Conservation (phyloP, 257 asterid genomes). For the Thymus quinquecostatus region DNA sequence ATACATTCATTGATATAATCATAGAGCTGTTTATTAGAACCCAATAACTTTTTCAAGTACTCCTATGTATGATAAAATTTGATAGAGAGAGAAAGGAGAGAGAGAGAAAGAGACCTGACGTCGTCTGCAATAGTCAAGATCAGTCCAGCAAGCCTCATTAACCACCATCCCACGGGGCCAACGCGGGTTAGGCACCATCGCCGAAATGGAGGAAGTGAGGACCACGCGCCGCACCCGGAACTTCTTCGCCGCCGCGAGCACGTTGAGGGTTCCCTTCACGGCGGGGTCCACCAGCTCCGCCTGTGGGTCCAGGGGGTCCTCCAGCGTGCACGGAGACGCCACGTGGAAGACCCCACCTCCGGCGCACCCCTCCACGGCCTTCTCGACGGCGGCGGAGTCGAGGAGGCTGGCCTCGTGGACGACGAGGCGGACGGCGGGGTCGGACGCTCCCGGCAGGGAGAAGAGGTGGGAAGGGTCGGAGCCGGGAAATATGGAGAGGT, state of each 20-base stretch:
- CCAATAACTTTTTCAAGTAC: too few species aligned
- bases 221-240: conserved; percentile 77
- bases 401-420: conserved; percentile 67
- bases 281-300: conserved; percentile 85
- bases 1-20: too few species aligned
- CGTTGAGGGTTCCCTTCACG: conserved; percentile 73
- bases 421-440: conserved; percentile 32
- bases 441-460: conserved; percentile 63
- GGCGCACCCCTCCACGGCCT: conserved; percentile 65
- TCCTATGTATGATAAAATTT: background rate
- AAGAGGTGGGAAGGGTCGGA: conserved; percentile 75
- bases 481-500: conserved; percentile 77
- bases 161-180: conserved; percentile 64
- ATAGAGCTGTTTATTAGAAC: too few species aligned
- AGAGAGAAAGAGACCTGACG: conserved; percentile 58
- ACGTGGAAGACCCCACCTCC: conserved; percentile 91
- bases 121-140: conserved; percentile 72
- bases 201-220: conserved; percentile 87
- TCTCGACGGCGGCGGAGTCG: conserved; percentile 60
- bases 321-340: conserved; percentile 93
- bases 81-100: background rate
- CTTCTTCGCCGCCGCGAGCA: conserved; percentile 80
- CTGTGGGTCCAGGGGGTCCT: conserved; percentile 83
- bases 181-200: conserved; percentile 79
- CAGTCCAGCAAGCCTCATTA: conserved; percentile 88